phyloP scores from a whole-genome alignment of 2,329 filamentous ascomycete species.

The Pseudocercospora pini-densiflorae region DNA sequence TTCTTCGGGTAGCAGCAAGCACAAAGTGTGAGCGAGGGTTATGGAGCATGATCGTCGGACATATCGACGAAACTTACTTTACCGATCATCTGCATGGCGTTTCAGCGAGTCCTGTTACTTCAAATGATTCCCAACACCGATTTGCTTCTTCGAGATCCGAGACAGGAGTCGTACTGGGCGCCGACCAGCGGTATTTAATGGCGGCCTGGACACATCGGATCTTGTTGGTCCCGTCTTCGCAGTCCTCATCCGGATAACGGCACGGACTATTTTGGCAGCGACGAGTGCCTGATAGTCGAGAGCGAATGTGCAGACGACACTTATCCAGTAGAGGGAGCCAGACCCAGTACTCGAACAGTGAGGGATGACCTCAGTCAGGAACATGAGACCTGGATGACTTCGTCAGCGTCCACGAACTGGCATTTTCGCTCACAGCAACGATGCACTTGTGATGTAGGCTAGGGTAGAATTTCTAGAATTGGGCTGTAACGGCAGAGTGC shows the following conservation, averaged over 20 bases:
- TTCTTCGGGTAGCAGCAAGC: constrained; percentile 22
- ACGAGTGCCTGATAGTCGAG: background rate
- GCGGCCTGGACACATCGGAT: background rate
- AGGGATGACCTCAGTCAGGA: background rate
- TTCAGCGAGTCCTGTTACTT: background rate
- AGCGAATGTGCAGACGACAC: background rate
- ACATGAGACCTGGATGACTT: background rate
- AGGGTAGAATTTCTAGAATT: background rate
- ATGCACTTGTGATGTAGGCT: background rate
- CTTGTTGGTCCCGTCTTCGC: background rate
- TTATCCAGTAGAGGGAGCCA: background rate
- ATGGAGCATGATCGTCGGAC: background rate
- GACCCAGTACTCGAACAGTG: background rate
- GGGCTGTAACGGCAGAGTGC: background rate
- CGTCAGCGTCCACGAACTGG: background rate
- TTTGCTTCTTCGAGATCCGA: background rate
- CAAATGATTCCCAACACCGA: background rate
- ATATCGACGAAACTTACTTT: background rate
- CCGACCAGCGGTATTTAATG: background rate
- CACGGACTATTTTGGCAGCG: background rate
- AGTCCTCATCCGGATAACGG: background rate
- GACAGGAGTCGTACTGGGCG: background rate
- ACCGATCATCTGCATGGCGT: background rate
- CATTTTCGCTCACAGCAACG: background rate
- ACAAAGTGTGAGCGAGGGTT: constrained; percentile 25